Percentiles rank a stretch among this genome's conserved stretches.
These are phyloP conservation scores for Sugiyamaella qingdaonensis DNA, from an alignment of 805 yeast genomes.

Conservation along the genomic window DNA sequence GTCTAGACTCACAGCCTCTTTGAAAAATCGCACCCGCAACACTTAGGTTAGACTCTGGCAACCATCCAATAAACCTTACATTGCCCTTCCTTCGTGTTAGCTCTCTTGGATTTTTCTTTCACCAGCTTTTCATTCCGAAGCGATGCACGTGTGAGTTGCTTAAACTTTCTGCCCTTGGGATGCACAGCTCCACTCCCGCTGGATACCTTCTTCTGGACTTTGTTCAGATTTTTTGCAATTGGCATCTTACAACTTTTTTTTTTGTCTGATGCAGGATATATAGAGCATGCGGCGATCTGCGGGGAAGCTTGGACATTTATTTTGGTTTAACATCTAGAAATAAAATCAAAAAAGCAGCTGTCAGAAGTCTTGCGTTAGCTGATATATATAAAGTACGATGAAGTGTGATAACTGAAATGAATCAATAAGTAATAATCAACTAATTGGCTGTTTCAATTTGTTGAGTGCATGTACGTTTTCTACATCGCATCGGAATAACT, in stretches of 20 bases:
- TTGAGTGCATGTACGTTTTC: no score
- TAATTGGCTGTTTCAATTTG: neutral
- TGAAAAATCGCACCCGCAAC: constrained; percentile 54
- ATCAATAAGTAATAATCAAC: no score
- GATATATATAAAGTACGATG: no score
- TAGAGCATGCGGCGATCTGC: neutral
- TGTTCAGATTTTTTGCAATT: constrained; percentile 58
- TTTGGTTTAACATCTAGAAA: no score
- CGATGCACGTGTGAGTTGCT: constrained; percentile 80
- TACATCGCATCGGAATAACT: neutral
- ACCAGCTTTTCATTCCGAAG: constrained; percentile 71
- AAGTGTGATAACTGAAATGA: no score
- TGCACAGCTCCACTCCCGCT: constrained; percentile 61
- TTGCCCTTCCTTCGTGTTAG: constrained; percentile 43
- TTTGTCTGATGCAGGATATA: neutral
- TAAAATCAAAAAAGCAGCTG: no score
- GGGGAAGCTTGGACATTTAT: neutral
- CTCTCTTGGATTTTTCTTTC: constrained; percentile 49
- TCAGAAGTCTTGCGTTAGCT: no score
- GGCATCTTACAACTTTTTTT: constrained; percentile 45
- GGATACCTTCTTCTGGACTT: constrained; percentile 57
- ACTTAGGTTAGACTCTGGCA: constrained; percentile 26
- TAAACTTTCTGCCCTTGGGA: constrained; percentile 85
- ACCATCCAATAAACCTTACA: constrained; percentile 13
- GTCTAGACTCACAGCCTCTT: constrained; percentile 48